Conservation (phyloP, 495 filamentous ascomycete species). For the Hamigera avellanea region DNA sequence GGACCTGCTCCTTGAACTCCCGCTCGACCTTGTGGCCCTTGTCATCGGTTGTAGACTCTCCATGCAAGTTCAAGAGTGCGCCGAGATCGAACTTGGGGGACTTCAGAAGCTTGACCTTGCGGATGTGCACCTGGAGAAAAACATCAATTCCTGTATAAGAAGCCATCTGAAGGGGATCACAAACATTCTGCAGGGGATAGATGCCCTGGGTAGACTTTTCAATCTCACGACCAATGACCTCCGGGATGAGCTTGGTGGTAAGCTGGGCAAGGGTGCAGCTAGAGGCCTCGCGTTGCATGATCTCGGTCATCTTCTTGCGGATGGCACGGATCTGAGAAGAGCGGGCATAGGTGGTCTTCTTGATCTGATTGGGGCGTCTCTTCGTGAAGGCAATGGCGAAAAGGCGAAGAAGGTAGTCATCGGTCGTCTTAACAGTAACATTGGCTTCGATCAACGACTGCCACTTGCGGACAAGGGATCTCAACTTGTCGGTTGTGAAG, state of each 20-base stretch:
- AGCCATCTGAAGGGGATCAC: constrained; percentile 17
- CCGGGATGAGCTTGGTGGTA: constrained; percentile 94
- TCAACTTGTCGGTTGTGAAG: constrained; percentile 99
- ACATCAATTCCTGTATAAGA: constrained; percentile 6
- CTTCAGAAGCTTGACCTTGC: constrained; percentile 99
- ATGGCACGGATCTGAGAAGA: constrained; percentile 94
- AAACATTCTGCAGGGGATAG: constrained; percentile 96
- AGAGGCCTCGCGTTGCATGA: constrained; percentile 89
- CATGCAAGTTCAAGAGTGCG: constrained; percentile 86
- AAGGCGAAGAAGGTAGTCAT: constrained; percentile 96
- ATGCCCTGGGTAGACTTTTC: constrained; percentile 99
- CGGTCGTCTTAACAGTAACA: constrained; percentile 97
- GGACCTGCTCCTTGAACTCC: constrained; percentile 96
- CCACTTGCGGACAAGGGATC: constrained; percentile 98
- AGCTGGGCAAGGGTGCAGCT: constrained; percentile 91
- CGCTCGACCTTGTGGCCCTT: constrained; percentile 96
- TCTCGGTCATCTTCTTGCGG: constrained; percentile 99
- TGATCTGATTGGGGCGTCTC: constrained; percentile 96
- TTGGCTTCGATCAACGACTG: constrained; percentile 98
- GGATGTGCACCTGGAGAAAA: constrained; percentile 78
- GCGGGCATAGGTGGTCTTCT: constrained; percentile 97
- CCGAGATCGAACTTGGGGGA: constrained; percentile 97
- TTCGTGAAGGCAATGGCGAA: constrained; percentile 99
- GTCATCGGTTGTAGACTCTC: constrained; percentile 93
- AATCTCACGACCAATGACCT: constrained; percentile 98